phyloP scores from a whole-genome alignment of 2,329 filamentous ascomycete species.

The Alternaria sp. region DNA sequence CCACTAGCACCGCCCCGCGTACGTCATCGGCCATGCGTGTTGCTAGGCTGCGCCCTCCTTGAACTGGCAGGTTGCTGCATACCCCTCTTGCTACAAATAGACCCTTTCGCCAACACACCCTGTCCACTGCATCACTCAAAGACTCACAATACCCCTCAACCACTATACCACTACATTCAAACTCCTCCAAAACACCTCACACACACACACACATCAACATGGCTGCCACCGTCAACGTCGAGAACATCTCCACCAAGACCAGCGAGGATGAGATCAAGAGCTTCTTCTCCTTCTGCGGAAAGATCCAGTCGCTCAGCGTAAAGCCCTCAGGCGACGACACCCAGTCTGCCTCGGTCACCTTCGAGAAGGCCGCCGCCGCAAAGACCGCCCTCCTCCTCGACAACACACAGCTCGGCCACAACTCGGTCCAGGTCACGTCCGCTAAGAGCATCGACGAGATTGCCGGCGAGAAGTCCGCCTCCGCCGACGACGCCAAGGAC shows the following conservation, averaged over 20 bases:
- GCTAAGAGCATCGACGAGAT: slow-evolving; percentile 70
- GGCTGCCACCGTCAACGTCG: slow-evolving; percentile 79
- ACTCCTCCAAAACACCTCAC: not conserved
- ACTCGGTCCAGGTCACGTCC: slow-evolving; percentile 78
- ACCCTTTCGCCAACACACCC: slow-evolving; percentile 4
- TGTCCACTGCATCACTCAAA: not conserved
- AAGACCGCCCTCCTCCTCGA: slow-evolving; percentile 97
- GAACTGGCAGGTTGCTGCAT: slow-evolving; percentile 15
- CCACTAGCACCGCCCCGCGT: slow-evolving; percentile 28
- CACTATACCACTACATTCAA: not conserved
- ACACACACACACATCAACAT: slow-evolving; percentile 41
- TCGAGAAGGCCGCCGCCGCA: slow-evolving; percentile 95
- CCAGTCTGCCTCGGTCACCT: slow-evolving; percentile 89
- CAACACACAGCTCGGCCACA: slow-evolving; percentile 87
- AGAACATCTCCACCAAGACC: slow-evolving; percentile 83
- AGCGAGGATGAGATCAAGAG: slow-evolving; percentile 90
- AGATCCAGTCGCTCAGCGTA: slow-evolving; percentile 84
- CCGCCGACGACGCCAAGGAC: slow-evolving; percentile 57
- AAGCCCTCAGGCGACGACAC: slow-evolving; percentile 67
- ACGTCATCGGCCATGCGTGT: slow-evolving; percentile 25
- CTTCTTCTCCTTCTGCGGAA: slow-evolving; percentile 97
- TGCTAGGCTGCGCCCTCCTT: slow-evolving; percentile 20
- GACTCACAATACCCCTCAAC: not conserved
- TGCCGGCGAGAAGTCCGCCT: slow-evolving; percentile 64
- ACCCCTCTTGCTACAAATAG: slow-evolving; percentile 21